Percentiles rank a stretch among this genome's conserved stretches.
These are phyloP conservation scores for Syzygium aromaticum DNA, from an alignment of 345 rosid genomes.

Conservation along the genomic window DNA sequence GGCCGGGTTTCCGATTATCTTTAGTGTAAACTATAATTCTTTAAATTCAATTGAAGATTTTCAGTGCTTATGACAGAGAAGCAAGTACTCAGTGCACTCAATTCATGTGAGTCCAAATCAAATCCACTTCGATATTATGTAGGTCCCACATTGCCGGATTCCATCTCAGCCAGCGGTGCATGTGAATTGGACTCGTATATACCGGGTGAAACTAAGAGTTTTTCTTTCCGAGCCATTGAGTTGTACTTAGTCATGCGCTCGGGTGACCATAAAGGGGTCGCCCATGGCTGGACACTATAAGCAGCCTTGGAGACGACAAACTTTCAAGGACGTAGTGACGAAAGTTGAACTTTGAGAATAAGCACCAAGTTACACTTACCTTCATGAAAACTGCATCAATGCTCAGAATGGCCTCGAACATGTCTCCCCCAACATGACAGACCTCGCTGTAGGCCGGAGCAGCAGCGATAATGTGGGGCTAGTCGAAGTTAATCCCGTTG, in stretches of 20 bases:
- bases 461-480: conserved; percentile 7
- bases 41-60: not conserved
- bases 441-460: conserved; percentile 3
- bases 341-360: not conserved
- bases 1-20: not conserved
- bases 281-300: too few relatives aligned
- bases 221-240: too few relatives aligned
- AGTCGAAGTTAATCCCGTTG: conserved; percentile 15
- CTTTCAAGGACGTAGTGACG: too few relatives aligned
- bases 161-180: too few relatives aligned
- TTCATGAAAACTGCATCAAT: conserved; percentile 12
- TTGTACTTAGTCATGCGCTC: too few relatives aligned
- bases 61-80: not conserved
- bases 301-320: conserved; percentile 9
- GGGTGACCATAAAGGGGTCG: too few relatives aligned
- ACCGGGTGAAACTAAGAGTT: too few relatives aligned
- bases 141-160: too few relatives aligned
- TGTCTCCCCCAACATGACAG: conserved; percentile 12
- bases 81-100: not conserved
- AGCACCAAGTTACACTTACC: not conserved
- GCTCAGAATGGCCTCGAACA: conserved; percentile 9
- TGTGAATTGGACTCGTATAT: too few relatives aligned
- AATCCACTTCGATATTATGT: too few relatives aligned
- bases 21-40: too few relatives aligned
- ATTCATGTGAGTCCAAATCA: too few relatives aligned